phyloP scores from a whole-genome alignment of 2,329 filamentous ascomycete genomes.

The Mycogone perniciosa region DNA sequence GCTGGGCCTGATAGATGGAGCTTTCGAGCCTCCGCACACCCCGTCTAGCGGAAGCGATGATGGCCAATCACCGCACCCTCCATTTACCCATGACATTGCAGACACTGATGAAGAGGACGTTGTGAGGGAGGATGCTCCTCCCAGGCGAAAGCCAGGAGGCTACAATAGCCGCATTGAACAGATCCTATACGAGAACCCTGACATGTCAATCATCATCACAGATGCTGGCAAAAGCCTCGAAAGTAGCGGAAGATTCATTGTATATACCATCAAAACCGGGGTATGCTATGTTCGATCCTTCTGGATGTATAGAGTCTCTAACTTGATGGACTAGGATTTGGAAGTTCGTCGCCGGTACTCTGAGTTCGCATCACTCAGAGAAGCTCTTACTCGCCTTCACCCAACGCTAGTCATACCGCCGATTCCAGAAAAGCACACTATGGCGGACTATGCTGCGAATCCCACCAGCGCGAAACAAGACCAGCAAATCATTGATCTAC shows the following conservation, averaged over 20 bases:
- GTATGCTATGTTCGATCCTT: constrained; percentile 45
- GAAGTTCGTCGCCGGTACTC: constrained; percentile 94
- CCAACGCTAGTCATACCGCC: constrained; percentile 93
- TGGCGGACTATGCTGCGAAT: constrained; percentile 97
- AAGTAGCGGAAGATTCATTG: constrained; percentile 87
- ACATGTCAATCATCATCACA: constrained; percentile 83
- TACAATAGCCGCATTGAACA: constrained; percentile 97
- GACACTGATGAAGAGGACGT: constrained; percentile 44
- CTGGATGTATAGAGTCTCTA: background rate
- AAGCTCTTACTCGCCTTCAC: constrained; percentile 83
- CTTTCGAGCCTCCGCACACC: constrained; percentile 62
- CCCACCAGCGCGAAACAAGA: constrained; percentile 98
- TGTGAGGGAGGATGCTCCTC: constrained; percentile 37
- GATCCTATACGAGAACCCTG: constrained; percentile 91
- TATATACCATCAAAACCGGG: constrained; percentile 93
- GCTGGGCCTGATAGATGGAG: constrained; percentile 22
- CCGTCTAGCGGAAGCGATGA: constrained; percentile 64
- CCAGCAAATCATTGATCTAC: constrained; percentile 88
- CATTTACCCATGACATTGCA: constrained; percentile 21
- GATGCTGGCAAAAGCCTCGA: constrained; percentile 94
- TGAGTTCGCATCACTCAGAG: constrained; percentile 86
- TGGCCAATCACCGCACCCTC: constrained; percentile 37
- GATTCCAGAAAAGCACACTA: constrained; percentile 97
- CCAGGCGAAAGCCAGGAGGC: constrained; percentile 69
- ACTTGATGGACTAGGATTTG: constrained; percentile 60